Percentiles rank a stretch among this genome's conserved stretches.
These are phyloP conservation scores for Afroboletus lepidellus DNA, from an alignment of 1,284 basidiomycete genomes.

Conservation along the genomic window DNA sequence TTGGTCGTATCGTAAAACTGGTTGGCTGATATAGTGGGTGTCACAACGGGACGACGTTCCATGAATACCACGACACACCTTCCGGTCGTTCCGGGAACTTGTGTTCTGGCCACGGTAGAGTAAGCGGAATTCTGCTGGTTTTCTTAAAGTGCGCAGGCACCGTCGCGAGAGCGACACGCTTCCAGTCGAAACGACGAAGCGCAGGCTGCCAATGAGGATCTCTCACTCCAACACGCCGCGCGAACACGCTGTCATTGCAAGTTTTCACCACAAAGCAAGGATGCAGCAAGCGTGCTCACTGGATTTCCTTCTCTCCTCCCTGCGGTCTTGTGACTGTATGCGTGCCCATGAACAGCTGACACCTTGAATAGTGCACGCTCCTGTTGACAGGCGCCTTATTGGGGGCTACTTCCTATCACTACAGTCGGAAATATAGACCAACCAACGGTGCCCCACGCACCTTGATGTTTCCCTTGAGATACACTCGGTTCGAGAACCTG, in stretches of 20 bases:
- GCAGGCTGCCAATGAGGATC: slow-evolving; percentile 55
- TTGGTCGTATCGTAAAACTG: slow-evolving; percentile 56
- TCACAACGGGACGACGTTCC: slow-evolving; percentile 5
- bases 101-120: slow-evolving; percentile 68
- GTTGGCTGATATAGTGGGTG: slow-evolving; percentile 38
- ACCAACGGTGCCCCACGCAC: slow-evolving; percentile 35
- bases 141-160: slow-evolving; percentile 54
- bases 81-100: slow-evolving; percentile 43
- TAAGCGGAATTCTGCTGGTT: slow-evolving; percentile 38
- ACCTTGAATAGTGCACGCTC: slow-evolving; percentile 73
- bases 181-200: slow-evolving; percentile 56
- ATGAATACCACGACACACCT: slow-evolving; percentile 39
- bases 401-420: slow-evolving; percentile 27
- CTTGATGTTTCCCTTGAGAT: slow-evolving; percentile 53
- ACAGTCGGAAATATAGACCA: slow-evolving; percentile 7
- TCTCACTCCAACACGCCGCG: slow-evolving; percentile 62
- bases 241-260: slow-evolving; percentile 60
- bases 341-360: slow-evolving; percentile 72
- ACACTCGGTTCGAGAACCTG: slow-evolving; percentile 68
- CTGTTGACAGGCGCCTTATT: slow-evolving; percentile 35
- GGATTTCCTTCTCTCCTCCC: slow-evolving; percentile 45
- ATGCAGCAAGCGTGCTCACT: slow-evolving; percentile 38
- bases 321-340: slow-evolving; percentile 36
- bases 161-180: slow-evolving; percentile 65
- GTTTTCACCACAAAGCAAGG: slow-evolving; percentile 42